Evolutionary conservation across 2,329 filamentous ascomycete species (phyloP).

Genomic region (Rosellinia necatrix): DNA sequence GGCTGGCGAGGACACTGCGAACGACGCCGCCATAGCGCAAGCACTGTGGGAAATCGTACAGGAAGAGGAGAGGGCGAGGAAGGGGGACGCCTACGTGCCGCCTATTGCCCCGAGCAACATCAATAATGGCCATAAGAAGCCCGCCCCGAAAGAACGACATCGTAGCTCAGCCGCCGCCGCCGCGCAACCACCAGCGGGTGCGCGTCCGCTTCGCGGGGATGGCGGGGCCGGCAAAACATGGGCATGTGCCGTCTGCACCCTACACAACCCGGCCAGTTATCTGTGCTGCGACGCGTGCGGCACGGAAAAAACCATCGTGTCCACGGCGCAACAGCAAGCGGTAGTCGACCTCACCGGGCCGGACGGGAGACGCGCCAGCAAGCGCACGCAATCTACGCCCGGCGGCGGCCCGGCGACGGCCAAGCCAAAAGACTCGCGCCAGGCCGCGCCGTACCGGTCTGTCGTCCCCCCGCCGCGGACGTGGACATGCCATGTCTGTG

Average conservation of each 20-base stretch:
- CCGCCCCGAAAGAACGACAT: constrained; percentile 43
- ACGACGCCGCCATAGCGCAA: constrained; percentile 83
- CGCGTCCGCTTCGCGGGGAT: constrained; percentile 10
- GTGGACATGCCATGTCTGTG: constrained; percentile 60
- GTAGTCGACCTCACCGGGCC: constrained; percentile 34
- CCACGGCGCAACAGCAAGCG: constrained; percentile 31
- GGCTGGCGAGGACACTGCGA: constrained; percentile 86
- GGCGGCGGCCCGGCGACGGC: background rate
- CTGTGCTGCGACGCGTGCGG: constrained; percentile 63
- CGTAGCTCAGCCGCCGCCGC: constrained; percentile 50
- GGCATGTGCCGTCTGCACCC: constrained; percentile 61
- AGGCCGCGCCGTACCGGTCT: background rate
- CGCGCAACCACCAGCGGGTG: constrained; percentile 14
- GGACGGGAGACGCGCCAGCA: constrained; percentile 6
- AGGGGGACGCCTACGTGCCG: constrained; percentile 58
- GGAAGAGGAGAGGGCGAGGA: constrained; percentile 67
- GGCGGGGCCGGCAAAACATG: constrained; percentile 44
- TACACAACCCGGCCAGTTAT: constrained; percentile 57
- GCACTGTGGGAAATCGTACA: constrained; percentile 86
- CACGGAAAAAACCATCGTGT: constrained; percentile 44
- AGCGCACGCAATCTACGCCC: constrained; percentile 22
- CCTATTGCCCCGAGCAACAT: constrained; percentile 46
- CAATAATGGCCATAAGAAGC: background rate
- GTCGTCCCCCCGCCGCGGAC: constrained; percentile 33
- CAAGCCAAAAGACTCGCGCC: constrained; percentile 22